Conservation (phyloP, 1,139 yeast species). For the Geotrichum phurueaensis region DNA sequence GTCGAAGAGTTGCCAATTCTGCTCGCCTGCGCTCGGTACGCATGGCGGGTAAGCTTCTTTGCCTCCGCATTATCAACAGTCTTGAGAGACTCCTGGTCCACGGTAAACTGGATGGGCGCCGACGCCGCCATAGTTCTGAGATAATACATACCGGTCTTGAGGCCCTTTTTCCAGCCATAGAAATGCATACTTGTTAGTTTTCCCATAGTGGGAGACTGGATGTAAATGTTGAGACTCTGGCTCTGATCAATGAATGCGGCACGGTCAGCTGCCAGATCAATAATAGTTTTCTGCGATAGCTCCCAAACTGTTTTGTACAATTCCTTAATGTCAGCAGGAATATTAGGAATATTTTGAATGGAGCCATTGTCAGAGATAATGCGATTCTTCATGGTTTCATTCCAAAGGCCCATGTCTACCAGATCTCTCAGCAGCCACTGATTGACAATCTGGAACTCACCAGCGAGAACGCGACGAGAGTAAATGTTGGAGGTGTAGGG, state of each 20-base stretch:
- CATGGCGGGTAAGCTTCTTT: slow-evolving; percentile 33
- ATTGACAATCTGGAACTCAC: slow-evolving; percentile 73
- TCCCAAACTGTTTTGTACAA: slow-evolving; percentile 89
- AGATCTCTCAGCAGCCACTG: slow-evolving; percentile 64
- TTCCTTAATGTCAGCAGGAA: slow-evolving; percentile 62
- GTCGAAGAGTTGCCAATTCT: slow-evolving; percentile 5
- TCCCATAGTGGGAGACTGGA: slow-evolving; percentile 77
- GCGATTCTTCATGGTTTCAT: slow-evolving; percentile 58
- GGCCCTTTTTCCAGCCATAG: slow-evolving; percentile 83
- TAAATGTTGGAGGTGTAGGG: slow-evolving; percentile 75
- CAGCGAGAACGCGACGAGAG: slow-evolving; percentile 66
- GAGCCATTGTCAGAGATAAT: slow-evolving; percentile 73
- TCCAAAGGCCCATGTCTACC: slow-evolving; percentile 68
- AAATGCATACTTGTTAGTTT: slow-evolving; percentile 92
- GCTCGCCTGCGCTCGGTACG: slow-evolving; percentile 27
- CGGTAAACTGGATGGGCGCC: slow-evolving; percentile 78
- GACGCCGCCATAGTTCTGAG: slow-evolving; percentile 85
- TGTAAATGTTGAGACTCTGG: slow-evolving; percentile 73
- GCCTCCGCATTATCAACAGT: slow-evolving; percentile 29
- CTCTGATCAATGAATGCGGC: slow-evolving; percentile 83
- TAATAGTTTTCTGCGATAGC: slow-evolving; percentile 64
- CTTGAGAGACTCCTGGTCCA: slow-evolving; percentile 45
- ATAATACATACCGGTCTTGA: slow-evolving; percentile 90
- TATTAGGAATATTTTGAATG: slow-evolving; percentile 57
- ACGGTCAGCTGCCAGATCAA: slow-evolving; percentile 86